Base-by-base conservation (phyloP, 768 basidiomycete species). In the Boletus rubescentipes region DNA sequence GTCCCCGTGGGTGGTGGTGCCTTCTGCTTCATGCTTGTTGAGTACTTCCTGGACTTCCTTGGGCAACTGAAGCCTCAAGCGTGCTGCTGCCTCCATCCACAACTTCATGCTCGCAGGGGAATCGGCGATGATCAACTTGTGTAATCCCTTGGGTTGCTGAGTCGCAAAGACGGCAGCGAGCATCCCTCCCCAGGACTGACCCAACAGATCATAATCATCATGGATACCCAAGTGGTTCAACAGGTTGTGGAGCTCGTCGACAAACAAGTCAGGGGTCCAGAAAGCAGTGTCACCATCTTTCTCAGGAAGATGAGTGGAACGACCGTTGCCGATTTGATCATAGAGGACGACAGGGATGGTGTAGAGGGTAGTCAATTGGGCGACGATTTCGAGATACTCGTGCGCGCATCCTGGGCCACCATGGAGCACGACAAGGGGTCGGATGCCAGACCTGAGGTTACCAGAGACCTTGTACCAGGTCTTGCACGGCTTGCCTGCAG, bases 311-410 rank as follows among this genome's bases (percentile, higher is more conserved):
- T 82, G 80, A 9, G 81, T 81, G 12, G 82, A 84, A 23, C 67
- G 66, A n/a, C 81, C 81, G 51, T 67, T 74, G 9, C 82, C 83
- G 41, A 85, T 53, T 60, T 84, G 83, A 61, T 82, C 80, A 66
- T 84, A 84, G 42, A 82, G 60, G 37, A 85, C 60, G 59, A 84
- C 71, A 11, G 81, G 80, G 42, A 78, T 79, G 30, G 57, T 43
- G 49, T 70, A 60, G 10, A 64, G 58, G 6, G 54, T 51, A 23
- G 73, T 69, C 42, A 82, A 70, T 41, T 77, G 75, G 36, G 71
- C 63, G 55, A 78, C 58, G 35, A 70, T 55, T 35, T 72, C 66
- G 16, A 81, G 63, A 61, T 78, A 78, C 38, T 72, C 63, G 51
- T 77, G 75, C n/a, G 71, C 61, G 5, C 70, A 57, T 3, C 83